These are phyloP conservation scores for Candida sanyaensis DNA, from an alignment of 1,139 yeast species.

Conservation along the genomic window DNA sequence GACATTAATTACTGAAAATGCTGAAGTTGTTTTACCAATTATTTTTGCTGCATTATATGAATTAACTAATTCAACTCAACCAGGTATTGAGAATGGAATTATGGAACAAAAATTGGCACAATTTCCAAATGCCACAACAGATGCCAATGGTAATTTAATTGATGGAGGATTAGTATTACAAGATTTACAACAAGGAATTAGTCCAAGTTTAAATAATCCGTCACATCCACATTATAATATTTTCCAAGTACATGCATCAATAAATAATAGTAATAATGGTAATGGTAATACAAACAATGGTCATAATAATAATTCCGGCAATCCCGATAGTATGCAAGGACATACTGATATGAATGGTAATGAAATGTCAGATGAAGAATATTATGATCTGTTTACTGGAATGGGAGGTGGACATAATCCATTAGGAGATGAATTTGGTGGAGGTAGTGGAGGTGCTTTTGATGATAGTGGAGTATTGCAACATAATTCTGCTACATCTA, in stretches of 20 bases:
- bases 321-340: slow-evolving; percentile 6
- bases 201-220: slow-evolving; percentile 18
- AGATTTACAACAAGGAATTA: slow-evolving; percentile 18
- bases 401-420: slow-evolving; percentile 17
- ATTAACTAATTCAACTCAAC: slow-evolving; percentile 59
- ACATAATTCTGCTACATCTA: slow-evolving; percentile 51
- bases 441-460: slow-evolving; percentile 19
- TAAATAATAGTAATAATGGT: slow-evolving; percentile 16
- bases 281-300: slow-evolving; percentile 7
- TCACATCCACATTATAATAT: slow-evolving; percentile 18
- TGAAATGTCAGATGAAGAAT: slow-evolving; percentile 47
- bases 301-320: slow-evolving; percentile 2
- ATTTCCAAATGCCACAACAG: slow-evolving; percentile 43
- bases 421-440: slow-evolving; percentile 26
- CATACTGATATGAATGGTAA: slow-evolving; percentile 18
- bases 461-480: slow-evolving; percentile 34
- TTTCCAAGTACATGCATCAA: slow-evolving; percentile 20
- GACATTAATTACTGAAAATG: slow-evolving; percentile 84
- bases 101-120: slow-evolving; percentile 45
- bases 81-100: slow-evolving; percentile 49
- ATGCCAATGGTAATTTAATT: slow-evolving; percentile 49
- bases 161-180: slow-evolving; percentile 37
- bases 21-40: slow-evolving; percentile 90
- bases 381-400: slow-evolving; percentile 44
- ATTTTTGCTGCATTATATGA: slow-evolving; percentile 90